Evolutionary conservation across 192 early-diverging fungal species (phyloP).

Genomic region (Nowakowskiella sp.): DNA sequence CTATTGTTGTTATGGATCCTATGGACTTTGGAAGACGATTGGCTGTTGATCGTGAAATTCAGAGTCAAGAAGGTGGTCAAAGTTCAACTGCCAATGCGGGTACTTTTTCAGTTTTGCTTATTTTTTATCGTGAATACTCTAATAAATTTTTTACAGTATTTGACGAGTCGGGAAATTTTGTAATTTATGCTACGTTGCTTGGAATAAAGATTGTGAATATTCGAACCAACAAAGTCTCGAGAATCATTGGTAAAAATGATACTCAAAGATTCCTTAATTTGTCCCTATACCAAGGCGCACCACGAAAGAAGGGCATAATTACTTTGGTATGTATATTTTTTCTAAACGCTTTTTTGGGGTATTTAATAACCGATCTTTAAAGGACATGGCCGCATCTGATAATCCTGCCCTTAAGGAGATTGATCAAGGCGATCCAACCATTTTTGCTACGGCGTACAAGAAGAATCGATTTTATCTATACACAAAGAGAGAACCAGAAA

Average conservation of each 20-base stretch:
- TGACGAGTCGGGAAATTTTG: conserved; percentile 80
- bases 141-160: conserved; percentile 53
- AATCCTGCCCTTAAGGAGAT: conserved; percentile 64
- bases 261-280: conserved; percentile 85
- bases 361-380: not conserved
- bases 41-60: conserved; percentile 80
- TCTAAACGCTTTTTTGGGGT: not conserved
- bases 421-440: conserved; percentile 67
- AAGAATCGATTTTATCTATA: conserved; percentile 94
- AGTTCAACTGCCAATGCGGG: conserved; percentile 58
- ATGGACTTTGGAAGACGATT: conserved; percentile 97
- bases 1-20: conserved; percentile 74
- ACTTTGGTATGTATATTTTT: conserved; percentile 45
- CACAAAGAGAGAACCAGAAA: conserved; percentile 75
- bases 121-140: not conserved
- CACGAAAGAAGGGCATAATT: conserved; percentile 65
- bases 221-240: conserved; percentile 71
- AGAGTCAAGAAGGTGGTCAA: conserved; percentile 57
- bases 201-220: conserved; percentile 94
- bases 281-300: conserved; percentile 83
- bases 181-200: conserved; percentile 87
- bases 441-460: conserved; percentile 86
- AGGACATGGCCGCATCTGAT: conserved; percentile 80
- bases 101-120: conserved; percentile 8
- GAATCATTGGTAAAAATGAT: conserved; percentile 85